Evolutionary conservation across 2,329 filamentous ascomycete genomes (phyloP).

Genomic region (Cladophialophora chaetospira): DNA sequence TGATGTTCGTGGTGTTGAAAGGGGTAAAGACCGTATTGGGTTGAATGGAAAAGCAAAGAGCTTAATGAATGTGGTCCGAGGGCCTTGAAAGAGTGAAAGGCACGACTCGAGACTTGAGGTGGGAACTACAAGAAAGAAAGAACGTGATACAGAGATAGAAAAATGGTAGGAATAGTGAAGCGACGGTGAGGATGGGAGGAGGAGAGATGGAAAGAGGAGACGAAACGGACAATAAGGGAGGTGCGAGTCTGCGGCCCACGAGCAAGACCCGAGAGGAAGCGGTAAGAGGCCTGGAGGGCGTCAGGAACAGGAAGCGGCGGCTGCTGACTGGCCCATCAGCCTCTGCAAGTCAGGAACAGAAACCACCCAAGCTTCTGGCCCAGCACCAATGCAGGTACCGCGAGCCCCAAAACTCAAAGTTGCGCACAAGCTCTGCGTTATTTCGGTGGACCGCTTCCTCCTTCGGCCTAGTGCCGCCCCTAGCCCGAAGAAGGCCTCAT

Average conservation of each 20-base stretch:
- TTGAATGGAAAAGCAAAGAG: constrained; percentile 17
- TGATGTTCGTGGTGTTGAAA: constrained; percentile 5
- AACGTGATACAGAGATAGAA: constrained; percentile 33
- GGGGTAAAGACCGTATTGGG: constrained; percentile 29
- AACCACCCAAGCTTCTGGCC: not conserved
- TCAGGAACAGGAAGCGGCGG: not conserved
- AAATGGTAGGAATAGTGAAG: constrained; percentile 32
- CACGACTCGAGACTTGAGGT: constrained; percentile 40
- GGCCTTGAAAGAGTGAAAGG: constrained; percentile 58
- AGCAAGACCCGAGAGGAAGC: constrained; percentile 1
- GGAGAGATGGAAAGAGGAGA: constrained; percentile 35
- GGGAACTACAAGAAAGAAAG: constrained; percentile 34
- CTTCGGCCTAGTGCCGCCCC: not conserved
- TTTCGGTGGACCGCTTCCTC: constrained; percentile 4
- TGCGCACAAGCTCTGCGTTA: constrained; percentile 6
- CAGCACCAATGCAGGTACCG: constrained; percentile 13
- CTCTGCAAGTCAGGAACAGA: constrained; percentile 3
- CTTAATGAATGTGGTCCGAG: constrained; percentile 43
- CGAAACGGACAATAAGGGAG: constrained; percentile 34
- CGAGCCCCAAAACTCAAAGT: constrained; percentile 9
- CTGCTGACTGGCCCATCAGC: constrained; percentile 5
- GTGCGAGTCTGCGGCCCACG: not conserved
- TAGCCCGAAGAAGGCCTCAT: constrained; percentile 2
- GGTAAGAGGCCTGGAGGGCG: not conserved
- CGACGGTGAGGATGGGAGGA: constrained; percentile 35